Evolutionary conservation across 345 rosid genomes (phyloP), one percentile per base, ranked within the genome.

Genomic region (Salix exigua): DNA sequence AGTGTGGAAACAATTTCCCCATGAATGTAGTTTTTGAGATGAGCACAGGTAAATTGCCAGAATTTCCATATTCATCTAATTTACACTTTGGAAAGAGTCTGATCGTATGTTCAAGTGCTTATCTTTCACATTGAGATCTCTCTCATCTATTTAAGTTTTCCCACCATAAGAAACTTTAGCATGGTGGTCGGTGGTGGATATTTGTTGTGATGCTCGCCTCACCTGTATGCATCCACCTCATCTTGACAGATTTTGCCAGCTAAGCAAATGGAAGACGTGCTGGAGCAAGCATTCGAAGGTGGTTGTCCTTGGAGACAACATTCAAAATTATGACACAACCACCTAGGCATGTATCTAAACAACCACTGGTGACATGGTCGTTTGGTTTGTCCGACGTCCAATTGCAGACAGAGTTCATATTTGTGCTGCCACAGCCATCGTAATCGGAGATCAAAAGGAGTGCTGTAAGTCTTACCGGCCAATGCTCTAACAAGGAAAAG

Each of bases 251-350:
- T 96, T 61, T 71, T 96, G 68, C 85, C 87, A 65, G 99, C 96
- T 25, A 93, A 92, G 89, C 86, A 94, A 80, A 87, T 96, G 97
- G 99, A 96, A 82, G 98, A 96, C 42, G 98, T 93, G 14, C 75
- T 96, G 82, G 98, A 93, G 75, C 92, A 92, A 48, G 98, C 99
- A 38, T 93, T 96, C 38, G 98, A 93, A 79, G 98, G 97, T 16
- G 99, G 98, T 33, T 96, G 95, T 85, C 99, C 97, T 53, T 93
- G 94, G 99, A 86, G 91, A 31, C 91, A 82, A 40, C 88, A 83
- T 78, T 86, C 99, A 4, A 96, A 87, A 82, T 89, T 96, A 87
- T 96, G 89, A 91, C 81, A 85, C n/a, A 31, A 40, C 44, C 11
- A 18, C 75, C 60, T 12, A 38, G 13, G 65, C 40, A 30, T 46